Evolutionary conservation across 805 yeast genomes (phyloP), one percentile per base, ranked within the genome.

Genomic region (Kregervanrija fluxuum): DNA sequence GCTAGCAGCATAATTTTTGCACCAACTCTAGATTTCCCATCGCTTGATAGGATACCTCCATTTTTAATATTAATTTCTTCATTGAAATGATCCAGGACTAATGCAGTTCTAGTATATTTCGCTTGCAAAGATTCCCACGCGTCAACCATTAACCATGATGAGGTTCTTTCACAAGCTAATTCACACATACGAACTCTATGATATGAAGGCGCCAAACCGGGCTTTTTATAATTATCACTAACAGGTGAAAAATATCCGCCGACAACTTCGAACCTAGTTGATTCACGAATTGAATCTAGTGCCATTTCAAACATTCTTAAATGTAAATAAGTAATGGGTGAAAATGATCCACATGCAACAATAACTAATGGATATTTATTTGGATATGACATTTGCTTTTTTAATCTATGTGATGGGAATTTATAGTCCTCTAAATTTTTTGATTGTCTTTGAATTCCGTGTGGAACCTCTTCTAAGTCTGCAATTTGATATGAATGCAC

Each of bases 301-400:
- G 99, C 99, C 99, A 93, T 93, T 67, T 93, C 99, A 63, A 93
- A 93, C 98, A 93, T 93, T 46, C 99, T 75, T 57, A 93, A 69
- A 65, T 93, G 99, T 45, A 93, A 70, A 64, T 93, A 93, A 0
- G 99, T 93, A 44, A 93, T 82, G 32, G 99, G 99, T 2, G 95
- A 85, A 59, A 91, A 93, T 2, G 96, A 88, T 8, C 99, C 99
- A 66, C 99, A 93, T 1, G 98, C 97, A 28, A 93, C 98, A 43
- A 93, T 77, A 11, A 93, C 97, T 52, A 93, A 71, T 1, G 99
- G 99, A 53, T 80, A 74, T 65, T 91, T 91, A 49, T 82, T 70
- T 45, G 83, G 79, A 56, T 88, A 93, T 46, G 76, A 66, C 56
- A 90, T 64, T 44, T 74, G 73, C 17, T 80, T 77, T 30, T 86